Evolutionary conservation across 352 stramenopile species (phyloP), one percentile per base, ranked within the genome.

Genomic region (Phytopythium litorale): DNA sequence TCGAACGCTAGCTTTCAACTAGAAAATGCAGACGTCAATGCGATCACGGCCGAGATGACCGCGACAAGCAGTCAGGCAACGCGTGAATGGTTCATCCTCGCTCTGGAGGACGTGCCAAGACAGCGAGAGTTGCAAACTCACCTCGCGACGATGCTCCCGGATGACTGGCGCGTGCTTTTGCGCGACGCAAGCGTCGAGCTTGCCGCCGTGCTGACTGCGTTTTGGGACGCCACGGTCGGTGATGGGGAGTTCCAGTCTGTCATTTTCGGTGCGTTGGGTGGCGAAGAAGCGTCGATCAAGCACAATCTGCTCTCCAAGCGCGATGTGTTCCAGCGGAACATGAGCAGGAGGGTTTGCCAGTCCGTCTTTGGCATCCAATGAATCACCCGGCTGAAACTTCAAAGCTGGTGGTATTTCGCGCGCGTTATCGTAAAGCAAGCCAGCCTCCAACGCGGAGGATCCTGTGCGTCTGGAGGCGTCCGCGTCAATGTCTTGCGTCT

Each of bases 221-320:
- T 42, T 25, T 89, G 79, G 79, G 79, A 89, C n/a, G 55, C 60
- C 21, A 57, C 60, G 35, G 57, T 63, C n/a, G 30, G 63, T 21
- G 64, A 67, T 23, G 32, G 32, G 32, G 62, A 66, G 53, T 65
- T 73, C n/a, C 49, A 70, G 15, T 25, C 23, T 25, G 64, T 68
- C 16, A 19, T 86, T 15, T 87, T 89, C 54, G 35, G 46, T 13
- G 67, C 61, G 33, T 62, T 89, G 30, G 62, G 58, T n/a, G 66
- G 70, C 12, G 62, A 73, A 3, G 71, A 78, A 64, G 71, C 80
- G 8, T 33, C 45, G 43, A 74, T 84, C 25, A 80, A 75, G 30
- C 28, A 58, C 7, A 52, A 62, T 21, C 30, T 87, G 48, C 42
- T 81, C 21, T 40, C 54, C 6, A 85, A 84, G 30, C 71, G 83